Evolutionary conservation across 176 grass and related monocot species (phyloP).

Genomic region (Miscanthus lutarioriparius): DNA sequence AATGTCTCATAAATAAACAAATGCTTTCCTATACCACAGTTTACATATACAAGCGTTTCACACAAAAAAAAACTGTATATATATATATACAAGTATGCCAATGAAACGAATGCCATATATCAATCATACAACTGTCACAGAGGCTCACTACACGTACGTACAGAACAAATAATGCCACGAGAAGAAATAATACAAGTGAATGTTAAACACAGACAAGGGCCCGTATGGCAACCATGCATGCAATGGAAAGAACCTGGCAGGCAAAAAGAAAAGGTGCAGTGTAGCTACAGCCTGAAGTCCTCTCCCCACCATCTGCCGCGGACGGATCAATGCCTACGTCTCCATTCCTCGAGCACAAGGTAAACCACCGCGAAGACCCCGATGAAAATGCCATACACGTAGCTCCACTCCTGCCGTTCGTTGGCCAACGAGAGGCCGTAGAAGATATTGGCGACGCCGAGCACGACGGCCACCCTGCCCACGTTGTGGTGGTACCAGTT

Average conservation of each 20-base stretch:
- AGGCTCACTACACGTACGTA: background rate
- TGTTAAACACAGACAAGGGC: background rate
- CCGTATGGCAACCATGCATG: background rate
- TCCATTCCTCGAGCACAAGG: conserved; percentile 47
- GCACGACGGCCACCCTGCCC: conserved; percentile 22
- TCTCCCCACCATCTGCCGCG: background rate
- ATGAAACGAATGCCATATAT: background rate
- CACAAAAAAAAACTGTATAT: background rate
- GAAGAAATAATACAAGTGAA: background rate
- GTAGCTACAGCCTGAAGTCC: background rate
- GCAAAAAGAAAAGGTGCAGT: background rate
- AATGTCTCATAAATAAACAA: background rate
- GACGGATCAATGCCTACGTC: conserved; percentile 10
- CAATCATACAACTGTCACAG: background rate
- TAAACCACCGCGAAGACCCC: conserved; percentile 19
- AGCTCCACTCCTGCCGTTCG: conserved; percentile 42
- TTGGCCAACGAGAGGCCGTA: conserved; percentile 31
- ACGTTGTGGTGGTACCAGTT: conserved; percentile 53
- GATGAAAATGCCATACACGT: conserved; percentile 21
- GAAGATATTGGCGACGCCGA: conserved; percentile 46
- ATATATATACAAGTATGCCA: background rate
- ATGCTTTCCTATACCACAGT: too few relatives aligned
- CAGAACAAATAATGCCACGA: background rate
- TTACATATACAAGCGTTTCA: too few relatives aligned
- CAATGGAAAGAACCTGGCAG: background rate